These are phyloP conservation scores for Penicillium sp. DNA, from an alignment of 2,329 filamentous ascomycete genomes.

Conservation along the genomic window DNA sequence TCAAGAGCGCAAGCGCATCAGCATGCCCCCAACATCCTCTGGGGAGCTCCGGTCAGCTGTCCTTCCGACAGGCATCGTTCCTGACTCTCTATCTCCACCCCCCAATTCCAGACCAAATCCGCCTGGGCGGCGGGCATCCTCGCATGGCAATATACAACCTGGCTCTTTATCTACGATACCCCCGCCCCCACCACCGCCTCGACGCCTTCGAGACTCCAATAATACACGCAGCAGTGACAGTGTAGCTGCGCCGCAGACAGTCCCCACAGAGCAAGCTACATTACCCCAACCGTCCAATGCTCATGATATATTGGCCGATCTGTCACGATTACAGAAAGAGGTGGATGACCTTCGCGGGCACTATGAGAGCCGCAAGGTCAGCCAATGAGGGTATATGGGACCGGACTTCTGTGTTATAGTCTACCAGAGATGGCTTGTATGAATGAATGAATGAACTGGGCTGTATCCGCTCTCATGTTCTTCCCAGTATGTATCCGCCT, in stretches of 20 bases:
- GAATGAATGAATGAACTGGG: conserved; percentile 18
- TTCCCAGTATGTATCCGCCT: not conserved
- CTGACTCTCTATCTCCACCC: conserved; percentile 21
- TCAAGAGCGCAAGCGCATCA: conserved; percentile 20
- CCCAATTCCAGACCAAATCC: conserved; percentile 16
- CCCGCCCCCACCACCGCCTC: conserved; percentile 49
- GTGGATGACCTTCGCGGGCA: conserved; percentile 59
- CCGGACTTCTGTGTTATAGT: too few species aligned
- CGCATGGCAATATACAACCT: conserved; percentile 22
- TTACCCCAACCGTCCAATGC: conserved; percentile 43
- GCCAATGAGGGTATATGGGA: conserved; percentile 18
- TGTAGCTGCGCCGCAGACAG: conserved; percentile 18
- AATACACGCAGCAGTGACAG: conserved; percentile 38
- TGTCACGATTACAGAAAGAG: conserved; percentile 69
- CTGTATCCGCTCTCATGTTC: not conserved
- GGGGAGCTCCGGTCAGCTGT: conserved; percentile 10
- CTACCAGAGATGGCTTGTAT: conserved; percentile 14
- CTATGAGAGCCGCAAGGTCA: conserved; percentile 36
- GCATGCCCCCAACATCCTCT: conserved; percentile 21
- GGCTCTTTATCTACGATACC: conserved; percentile 32
- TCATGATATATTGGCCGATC: conserved; percentile 66
- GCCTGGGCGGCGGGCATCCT: conserved; percentile 31
- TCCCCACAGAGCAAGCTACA: conserved; percentile 24
- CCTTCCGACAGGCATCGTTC: conserved; percentile 3
- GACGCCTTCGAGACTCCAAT: conserved; percentile 46